Conservation (phyloP, 306 rosid species). For the Urtica urens region DNA sequence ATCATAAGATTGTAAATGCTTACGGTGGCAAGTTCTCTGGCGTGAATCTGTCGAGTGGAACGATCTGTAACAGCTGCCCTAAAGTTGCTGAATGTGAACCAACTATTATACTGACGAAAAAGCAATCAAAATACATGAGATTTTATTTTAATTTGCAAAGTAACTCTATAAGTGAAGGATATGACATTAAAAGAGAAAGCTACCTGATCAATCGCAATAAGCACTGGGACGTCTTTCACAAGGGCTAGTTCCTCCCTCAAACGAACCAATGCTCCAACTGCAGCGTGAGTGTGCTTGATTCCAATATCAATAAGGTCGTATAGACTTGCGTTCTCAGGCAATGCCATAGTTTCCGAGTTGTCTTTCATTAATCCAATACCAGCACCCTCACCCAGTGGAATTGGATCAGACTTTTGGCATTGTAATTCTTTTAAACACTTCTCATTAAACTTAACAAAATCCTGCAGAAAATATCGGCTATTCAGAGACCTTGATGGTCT, state of each 20-base stretch:
- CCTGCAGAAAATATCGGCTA: conserved; percentile 43
- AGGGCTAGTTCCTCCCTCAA: conserved; percentile 86
- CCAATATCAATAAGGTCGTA: conserved; percentile 76
- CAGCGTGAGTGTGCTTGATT: conserved; percentile 81
- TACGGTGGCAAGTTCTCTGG: conserved; percentile 78
- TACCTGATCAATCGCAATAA: conserved; percentile 92
- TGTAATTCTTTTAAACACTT: conserved; percentile 41
- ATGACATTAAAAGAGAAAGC: neutral
- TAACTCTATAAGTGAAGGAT: conserved; percentile 5
- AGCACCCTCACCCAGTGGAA: conserved; percentile 88
- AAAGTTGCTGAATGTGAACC: conserved; percentile 93
- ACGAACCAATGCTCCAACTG: conserved; percentile 84
- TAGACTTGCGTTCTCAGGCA: conserved; percentile 72
- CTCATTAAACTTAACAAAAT: conserved; percentile 76
- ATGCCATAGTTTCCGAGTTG: conserved; percentile 48
- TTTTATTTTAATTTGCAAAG: neutral
- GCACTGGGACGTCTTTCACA: conserved; percentile 84
- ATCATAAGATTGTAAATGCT: conserved; percentile 15
- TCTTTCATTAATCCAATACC: conserved; percentile 94
- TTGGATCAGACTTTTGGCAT: conserved; percentile 70
- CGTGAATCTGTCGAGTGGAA: conserved; percentile 74
- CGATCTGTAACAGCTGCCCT: conserved; percentile 78
- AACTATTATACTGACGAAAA: conserved; percentile 69
- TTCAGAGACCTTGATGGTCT: too few relatives aligned
- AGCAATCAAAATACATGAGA: conserved; percentile 16